Conservation (phyloP, 208 protist species). For the Acanthamoeba culbertsoni region DNA sequence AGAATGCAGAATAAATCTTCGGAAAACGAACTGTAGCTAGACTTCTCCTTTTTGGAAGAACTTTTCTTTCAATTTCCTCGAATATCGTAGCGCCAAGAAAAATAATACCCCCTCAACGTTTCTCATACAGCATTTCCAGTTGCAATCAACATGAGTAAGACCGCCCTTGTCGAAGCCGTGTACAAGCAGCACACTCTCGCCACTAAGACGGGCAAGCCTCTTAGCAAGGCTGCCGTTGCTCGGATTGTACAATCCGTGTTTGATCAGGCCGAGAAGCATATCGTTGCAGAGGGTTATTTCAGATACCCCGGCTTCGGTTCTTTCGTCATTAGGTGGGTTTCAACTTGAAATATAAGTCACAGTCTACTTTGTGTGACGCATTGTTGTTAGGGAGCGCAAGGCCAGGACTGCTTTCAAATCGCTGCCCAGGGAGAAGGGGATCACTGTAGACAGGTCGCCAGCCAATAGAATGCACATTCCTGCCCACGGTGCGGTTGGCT, state of each 20-base stretch:
- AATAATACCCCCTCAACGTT: not conserved
- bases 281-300: not conserved
- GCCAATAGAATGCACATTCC: not conserved
- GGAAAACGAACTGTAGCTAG: too few relatives aligned
- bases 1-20: too few relatives aligned
- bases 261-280: not conserved
- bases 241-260: not conserved
- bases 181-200: not conserved
- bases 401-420: not conserved
- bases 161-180: not conserved
- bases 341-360: too few relatives aligned
- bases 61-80: not conserved
- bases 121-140: not conserved
- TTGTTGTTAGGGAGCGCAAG: not conserved
- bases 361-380: not conserved
- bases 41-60: too few relatives aligned
- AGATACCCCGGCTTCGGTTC: constrained; percentile 10
- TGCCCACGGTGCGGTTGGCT: not conserved
- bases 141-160: constrained; percentile 31
- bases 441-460: not conserved
- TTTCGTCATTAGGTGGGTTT: constrained; percentile 14
- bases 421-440: not conserved
- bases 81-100: not conserved
- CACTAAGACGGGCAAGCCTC: not conserved
- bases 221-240: not conserved